These are phyloP conservation scores for Jatropha curcas DNA, from an alignment of 345 rosid species.

Conservation along the genomic window DNA sequence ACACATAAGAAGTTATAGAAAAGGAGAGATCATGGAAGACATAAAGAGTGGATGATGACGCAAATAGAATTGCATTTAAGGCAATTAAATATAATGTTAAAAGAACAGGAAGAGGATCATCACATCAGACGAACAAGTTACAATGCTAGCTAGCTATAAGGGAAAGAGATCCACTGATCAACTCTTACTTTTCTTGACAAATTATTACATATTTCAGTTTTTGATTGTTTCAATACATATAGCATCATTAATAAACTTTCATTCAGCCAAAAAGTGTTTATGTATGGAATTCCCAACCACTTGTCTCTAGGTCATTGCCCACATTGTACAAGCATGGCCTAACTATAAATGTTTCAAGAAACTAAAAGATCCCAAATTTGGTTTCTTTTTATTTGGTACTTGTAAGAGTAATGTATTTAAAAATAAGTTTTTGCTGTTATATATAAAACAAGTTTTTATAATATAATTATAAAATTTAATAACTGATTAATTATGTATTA, in stretches of 20 bases:
- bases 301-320: neutral
- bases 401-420: neutral
- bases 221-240: too few species aligned
- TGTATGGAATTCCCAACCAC: neutral
- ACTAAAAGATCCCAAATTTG: constrained; percentile 27
- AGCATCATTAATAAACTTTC: too few species aligned
- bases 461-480: too few species aligned
- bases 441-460: too few species aligned
- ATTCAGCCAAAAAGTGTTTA: neutral
- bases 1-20: too few species aligned
- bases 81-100: neutral
- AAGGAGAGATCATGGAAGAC: too few species aligned
- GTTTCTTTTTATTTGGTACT: constrained; percentile 9
- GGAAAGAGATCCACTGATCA: too few species aligned
- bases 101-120: neutral
- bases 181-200: too few species aligned
- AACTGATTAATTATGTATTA: too few species aligned
- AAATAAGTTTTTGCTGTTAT: too few species aligned
- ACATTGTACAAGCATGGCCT: neutral
- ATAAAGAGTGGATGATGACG: too few species aligned
- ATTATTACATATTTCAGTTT: too few species aligned
- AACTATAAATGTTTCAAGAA: constrained; percentile 22
- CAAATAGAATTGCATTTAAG: neutral
- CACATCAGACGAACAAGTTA: neutral
- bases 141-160: neutral